Percentiles rank a stretch among this genome's conserved stretches.
Evolutionary conservation across 73 alveolate genomes (phyloP).

Genomic region (Paramecium pentaurelia): DNA sequence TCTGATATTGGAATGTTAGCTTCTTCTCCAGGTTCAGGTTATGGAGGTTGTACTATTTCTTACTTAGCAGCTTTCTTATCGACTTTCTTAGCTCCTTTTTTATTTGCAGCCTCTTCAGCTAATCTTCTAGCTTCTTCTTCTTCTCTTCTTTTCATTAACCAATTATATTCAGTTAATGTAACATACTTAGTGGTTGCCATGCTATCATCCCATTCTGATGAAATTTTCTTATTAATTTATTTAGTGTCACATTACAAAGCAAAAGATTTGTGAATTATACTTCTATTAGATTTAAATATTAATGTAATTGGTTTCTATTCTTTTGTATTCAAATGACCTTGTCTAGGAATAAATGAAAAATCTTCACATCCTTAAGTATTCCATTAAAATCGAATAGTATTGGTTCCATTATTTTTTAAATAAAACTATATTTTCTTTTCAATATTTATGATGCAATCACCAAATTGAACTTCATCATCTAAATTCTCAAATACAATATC

Average conservation of each 20-base stretch:
- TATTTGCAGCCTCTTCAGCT: conserved; percentile 95
- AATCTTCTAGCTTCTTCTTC: conserved; percentile 92
- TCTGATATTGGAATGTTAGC: conserved; percentile 93
- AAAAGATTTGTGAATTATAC: conserved; percentile 80
- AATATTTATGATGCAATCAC: conserved; percentile 91
- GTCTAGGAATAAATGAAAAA: conserved; percentile 84
- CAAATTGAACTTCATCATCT: conserved; percentile 91
- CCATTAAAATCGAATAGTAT: conserved; percentile 89
- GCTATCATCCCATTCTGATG: conserved; percentile 96
- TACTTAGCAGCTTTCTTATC: conserved; percentile 82
- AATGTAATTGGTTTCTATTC: conserved; percentile 86
- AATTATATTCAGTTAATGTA: conserved; percentile 89
- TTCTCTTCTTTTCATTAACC: conserved; percentile 87
- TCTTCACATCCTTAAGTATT: conserved; percentile 85
- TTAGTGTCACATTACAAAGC: conserved; percentile 86
- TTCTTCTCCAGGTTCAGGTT: conserved; percentile 80
- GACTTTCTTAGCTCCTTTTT: conserved; percentile 83
- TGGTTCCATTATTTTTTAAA: conserved; percentile 84
- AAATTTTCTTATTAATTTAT: conserved; percentile 79
- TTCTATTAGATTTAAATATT: conserved; percentile 80
- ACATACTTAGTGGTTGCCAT: conserved; percentile 87
- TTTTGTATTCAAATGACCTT: conserved; percentile 90
- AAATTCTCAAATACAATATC: conserved; percentile 93
- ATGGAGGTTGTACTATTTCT: conserved; percentile 38
- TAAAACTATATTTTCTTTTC: conserved; percentile 78